These are phyloP conservation scores for Graphium sp. DNA, from an alignment of 2,329 filamentous ascomycete genomes.

Conservation along the genomic window DNA sequence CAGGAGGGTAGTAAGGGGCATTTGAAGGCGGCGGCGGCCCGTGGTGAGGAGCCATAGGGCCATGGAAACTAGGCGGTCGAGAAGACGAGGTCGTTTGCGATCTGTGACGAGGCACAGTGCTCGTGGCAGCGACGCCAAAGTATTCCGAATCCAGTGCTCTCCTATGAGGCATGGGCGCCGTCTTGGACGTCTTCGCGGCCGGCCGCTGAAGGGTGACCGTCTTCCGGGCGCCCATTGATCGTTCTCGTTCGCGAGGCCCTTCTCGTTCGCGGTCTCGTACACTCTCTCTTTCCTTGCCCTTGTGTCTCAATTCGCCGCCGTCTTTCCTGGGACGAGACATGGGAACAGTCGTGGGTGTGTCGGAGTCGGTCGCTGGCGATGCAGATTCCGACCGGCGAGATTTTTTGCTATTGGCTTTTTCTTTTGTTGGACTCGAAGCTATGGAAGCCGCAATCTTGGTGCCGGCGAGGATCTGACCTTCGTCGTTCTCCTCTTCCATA, in stretches of 20 bases:
- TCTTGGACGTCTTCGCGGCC: constrained; percentile 1
- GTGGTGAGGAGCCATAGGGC: constrained; percentile 4
- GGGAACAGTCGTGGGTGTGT: constrained; percentile 3
- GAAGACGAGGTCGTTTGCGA: constrained; percentile 4
- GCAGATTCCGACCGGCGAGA: constrained; percentile 3
- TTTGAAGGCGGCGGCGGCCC: constrained; percentile 2
- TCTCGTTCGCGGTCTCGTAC: constrained; percentile 2
- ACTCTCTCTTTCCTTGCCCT: constrained; percentile 1
- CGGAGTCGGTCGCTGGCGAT: constrained; percentile 1
- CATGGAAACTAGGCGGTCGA: constrained; percentile 2
- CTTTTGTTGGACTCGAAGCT: constrained; percentile 4
- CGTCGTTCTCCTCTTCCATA: constrained; percentile 6
- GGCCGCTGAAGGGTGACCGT: constrained; percentile 2
- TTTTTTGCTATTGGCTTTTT: constrained; percentile 5
- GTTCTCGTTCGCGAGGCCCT: constrained; percentile 2
- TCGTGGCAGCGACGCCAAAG: constrained; percentile 2
- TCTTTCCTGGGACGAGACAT: constrained; percentile 2
- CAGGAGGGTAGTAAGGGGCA: constrained; percentile 1
- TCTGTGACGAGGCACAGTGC: constrained; percentile 2
- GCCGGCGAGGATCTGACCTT: constrained; percentile 4
- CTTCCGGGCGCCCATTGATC: constrained; percentile 1
- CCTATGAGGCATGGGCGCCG: constrained; percentile 1
- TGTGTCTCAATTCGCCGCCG: constrained; percentile 1
- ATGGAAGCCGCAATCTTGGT: constrained; percentile 6
- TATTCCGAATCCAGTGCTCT: constrained; percentile 3